Conservation (phyloP, 75 land plant species). For the Selaginella tamariscina region DNA sequence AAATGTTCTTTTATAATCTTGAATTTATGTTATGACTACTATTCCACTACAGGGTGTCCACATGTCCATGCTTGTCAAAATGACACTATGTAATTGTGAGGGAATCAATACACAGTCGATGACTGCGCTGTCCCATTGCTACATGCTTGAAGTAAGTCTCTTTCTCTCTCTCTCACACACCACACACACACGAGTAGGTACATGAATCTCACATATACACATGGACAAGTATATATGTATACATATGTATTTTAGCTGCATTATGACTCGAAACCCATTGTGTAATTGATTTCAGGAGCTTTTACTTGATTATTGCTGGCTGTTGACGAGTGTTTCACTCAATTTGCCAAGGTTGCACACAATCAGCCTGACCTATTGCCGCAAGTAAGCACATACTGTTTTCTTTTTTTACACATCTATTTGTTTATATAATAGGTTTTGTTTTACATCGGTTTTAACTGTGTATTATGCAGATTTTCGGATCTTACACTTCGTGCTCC, state of each 20-base stretch:
- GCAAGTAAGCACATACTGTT: constrained; percentile 42
- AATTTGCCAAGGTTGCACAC: constrained; percentile 52
- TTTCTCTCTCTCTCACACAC: too few species aligned
- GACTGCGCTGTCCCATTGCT: constrained; percentile 61
- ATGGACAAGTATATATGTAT: too few species aligned
- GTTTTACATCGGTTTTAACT: background rate
- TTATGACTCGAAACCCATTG: too few species aligned
- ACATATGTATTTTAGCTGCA: too few species aligned
- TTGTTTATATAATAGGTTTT: background rate
- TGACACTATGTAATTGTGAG: constrained; percentile 79
- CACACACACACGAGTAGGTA: too few species aligned
- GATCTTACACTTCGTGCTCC: constrained; percentile 9
- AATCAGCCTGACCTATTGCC: constrained; percentile 62
- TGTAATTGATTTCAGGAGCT: constrained; percentile 55
- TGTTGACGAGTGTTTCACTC: constrained; percentile 68
- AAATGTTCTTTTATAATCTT: background rate
- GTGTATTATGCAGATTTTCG: background rate
- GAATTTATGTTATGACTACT: background rate
- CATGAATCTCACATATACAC: too few species aligned
- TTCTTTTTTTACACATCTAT: background rate
- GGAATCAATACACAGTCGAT: constrained; percentile 92
- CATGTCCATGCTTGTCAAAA: constrained; percentile 58
- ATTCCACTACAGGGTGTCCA: constrained; percentile 48
- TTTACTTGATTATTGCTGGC: constrained; percentile 60
- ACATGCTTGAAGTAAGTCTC: constrained; percentile 62